phyloP scores from a whole-genome alignment of 208 protist genomes.

The Phytomonas francai region DNA sequence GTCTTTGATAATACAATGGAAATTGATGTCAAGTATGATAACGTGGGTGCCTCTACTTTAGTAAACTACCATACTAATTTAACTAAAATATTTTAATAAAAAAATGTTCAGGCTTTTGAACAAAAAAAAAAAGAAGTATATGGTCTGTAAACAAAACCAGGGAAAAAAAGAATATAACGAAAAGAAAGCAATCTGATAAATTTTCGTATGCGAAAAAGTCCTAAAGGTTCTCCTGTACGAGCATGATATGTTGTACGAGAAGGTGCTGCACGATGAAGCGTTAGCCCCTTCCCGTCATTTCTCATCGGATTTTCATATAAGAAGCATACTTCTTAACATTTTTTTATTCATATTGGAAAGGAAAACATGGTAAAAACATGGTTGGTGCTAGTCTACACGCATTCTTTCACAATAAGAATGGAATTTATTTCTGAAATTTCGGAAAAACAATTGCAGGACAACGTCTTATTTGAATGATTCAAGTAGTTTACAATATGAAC shows the following conservation, averaged over 20 bases:
- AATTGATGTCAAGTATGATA: neutral
- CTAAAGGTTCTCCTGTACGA: neutral
- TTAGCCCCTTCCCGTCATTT: neutral
- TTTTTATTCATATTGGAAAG: neutral
- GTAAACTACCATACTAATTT: neutral
- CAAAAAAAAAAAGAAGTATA: conserved; percentile 2
- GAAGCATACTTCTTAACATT: neutral
- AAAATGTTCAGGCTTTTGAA: neutral
- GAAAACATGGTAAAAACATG: neutral
- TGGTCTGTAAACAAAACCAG: neutral
- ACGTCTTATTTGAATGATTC: neutral
- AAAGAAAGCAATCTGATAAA: neutral
- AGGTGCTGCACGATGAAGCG: neutral
- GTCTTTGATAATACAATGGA: neutral
- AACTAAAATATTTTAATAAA: neutral
- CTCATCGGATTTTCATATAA: too few species aligned
- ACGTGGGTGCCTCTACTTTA: neutral
- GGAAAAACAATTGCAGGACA: neutral
- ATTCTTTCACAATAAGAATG: neutral
- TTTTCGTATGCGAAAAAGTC: too few species aligned
- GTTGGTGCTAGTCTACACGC: neutral
- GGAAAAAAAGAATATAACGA: neutral
- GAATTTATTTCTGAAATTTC: neutral
- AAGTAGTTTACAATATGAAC: neutral
- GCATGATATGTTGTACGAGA: neutral